Evolutionary conservation across 768 basidiomycete species (phyloP).

Genomic region (Trametopsis cervina): DNA sequence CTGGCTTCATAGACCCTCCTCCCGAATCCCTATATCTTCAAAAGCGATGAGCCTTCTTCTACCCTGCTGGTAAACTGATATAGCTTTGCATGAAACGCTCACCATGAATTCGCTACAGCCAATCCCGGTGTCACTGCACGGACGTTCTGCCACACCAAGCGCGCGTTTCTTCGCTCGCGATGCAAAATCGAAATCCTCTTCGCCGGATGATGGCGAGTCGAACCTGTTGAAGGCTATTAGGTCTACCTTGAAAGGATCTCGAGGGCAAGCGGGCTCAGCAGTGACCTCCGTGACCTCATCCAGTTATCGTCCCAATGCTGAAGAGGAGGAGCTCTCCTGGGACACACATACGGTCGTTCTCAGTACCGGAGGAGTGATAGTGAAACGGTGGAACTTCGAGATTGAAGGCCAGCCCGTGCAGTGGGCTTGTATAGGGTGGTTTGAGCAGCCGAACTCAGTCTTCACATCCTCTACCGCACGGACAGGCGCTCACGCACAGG

Average conservation of each 20-base stretch:
- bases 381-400: constrained; percentile 69
- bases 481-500: constrained; percentile 23
- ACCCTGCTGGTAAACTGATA: no score
- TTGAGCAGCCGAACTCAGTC: constrained; percentile 46
- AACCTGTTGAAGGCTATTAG: constrained; percentile 5
- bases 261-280: not conserved
- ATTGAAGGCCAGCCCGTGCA: constrained; percentile 68
- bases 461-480: constrained; percentile 19
- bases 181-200: not conserved
- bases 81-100: no score
- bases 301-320: not conserved
- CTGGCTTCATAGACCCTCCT: no score
- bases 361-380: constrained; percentile 60
- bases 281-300: constrained; percentile 1
- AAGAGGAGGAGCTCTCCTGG: constrained; percentile 60
- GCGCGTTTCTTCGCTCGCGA: not conserved
- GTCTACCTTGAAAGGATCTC: constrained; percentile 1
- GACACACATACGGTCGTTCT: constrained; percentile 55
- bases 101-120: not conserved
- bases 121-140: not conserved
- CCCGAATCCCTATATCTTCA: no score
- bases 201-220: not conserved
- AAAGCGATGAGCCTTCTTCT: no score
- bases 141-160: not conserved
- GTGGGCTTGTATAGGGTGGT: constrained; percentile 71